Percentiles rank a stretch among this genome's conserved stretches.
Evolutionary conservation across 805 yeast genomes (phyloP).

Genomic region (Candida patagonica): DNA sequence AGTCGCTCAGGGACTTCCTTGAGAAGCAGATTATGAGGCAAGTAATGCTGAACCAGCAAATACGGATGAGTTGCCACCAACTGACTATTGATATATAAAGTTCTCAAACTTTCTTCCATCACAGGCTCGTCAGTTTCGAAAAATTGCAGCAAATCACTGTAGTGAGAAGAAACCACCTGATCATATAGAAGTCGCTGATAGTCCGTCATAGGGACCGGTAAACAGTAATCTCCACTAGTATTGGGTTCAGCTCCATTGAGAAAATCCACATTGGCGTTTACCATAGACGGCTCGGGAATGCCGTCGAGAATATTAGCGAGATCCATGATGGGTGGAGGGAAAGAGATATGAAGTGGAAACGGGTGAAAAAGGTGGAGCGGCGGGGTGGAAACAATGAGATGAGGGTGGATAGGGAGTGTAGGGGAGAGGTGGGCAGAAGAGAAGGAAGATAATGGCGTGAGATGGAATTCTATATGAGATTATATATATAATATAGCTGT

Average conservation of each 20-base stretch:
- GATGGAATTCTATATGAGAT: too few relatives aligned
- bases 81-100: constrained; percentile 66
- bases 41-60: constrained; percentile 68
- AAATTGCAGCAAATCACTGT: constrained; percentile 79
- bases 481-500: too few relatives aligned
- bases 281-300: constrained; percentile 72
- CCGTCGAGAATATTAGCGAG: constrained; percentile 66
- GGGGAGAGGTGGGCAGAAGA: neutral
- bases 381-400: neutral
- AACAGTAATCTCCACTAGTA: constrained; percentile 51
- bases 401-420: neutral
- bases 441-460: neutral
- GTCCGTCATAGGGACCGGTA: constrained; percentile 77
- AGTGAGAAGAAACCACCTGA: constrained; percentile 85
- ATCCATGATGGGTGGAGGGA: constrained; percentile 44
- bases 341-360: neutral
- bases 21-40: constrained; percentile 68
- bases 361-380: neutral
- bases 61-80: constrained; percentile 86
- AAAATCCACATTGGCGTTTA: constrained; percentile 28
- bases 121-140: constrained; percentile 58
- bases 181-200: constrained; percentile 85
- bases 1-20: constrained; percentile 64
- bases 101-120: constrained; percentile 64
- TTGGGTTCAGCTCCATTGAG: constrained; percentile 18